Evolutionary conservation across 179 eudicot species (phyloP).

Genomic region (Vitellaria paradoxa): DNA sequence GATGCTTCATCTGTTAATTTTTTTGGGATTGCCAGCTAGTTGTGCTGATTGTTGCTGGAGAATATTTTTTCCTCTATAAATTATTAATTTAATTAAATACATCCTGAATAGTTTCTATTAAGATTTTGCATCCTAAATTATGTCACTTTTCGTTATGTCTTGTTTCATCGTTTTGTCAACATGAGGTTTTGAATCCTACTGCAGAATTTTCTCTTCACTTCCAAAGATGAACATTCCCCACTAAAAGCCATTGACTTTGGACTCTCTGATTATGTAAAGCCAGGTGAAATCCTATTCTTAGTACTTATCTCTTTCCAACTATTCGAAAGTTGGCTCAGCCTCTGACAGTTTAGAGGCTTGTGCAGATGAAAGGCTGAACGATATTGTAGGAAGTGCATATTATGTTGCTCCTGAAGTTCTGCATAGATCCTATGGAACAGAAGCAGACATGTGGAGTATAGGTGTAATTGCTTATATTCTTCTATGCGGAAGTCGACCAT

Average conservation of each 20-base stretch:
- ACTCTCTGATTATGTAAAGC: conserved; percentile 82
- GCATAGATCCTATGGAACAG: conserved; percentile 73
- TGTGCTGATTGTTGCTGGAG: not conserved
- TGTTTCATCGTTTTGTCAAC: conserved; percentile 4
- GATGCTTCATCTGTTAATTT: too few relatives aligned
- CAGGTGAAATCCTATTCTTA: conserved; percentile 41
- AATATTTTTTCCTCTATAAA: not conserved
- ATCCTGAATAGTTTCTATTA: not conserved
- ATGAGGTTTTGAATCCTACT: conserved; percentile 16
- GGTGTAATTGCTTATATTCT: conserved; percentile 82
- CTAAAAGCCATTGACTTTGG: conserved; percentile 88
- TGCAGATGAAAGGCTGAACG: conserved; percentile 65
- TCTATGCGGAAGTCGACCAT: conserved; percentile 73
- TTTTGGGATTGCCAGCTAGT: too few relatives aligned
- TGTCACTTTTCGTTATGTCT: not conserved
- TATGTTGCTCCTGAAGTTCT: conserved; percentile 62
- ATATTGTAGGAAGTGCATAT: conserved; percentile 62
- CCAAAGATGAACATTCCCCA: conserved; percentile 65
- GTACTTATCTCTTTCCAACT: conserved; percentile 6
- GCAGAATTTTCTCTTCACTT: conserved; percentile 71
- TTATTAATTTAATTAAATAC: not conserved
- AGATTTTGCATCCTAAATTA: not conserved
- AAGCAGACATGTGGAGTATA: conserved; percentile 84
- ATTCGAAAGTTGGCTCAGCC: not conserved
- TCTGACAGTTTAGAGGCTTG: conserved; percentile 14